phyloP scores from a whole-genome alignment of 345 rosid species.

The Eucalyptus virginea region DNA sequence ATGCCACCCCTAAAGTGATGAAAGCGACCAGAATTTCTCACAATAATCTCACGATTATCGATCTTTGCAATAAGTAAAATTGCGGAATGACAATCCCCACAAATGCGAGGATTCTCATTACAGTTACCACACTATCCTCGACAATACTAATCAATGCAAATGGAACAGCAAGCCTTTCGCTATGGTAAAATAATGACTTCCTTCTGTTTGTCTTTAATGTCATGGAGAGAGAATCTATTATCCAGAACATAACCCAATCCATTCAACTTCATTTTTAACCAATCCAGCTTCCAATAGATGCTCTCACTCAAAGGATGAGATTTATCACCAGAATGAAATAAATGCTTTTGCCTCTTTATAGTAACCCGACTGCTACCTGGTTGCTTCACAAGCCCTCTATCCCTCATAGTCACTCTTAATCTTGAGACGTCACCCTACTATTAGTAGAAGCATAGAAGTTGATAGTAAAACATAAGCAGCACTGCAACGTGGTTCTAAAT shows the following conservation, averaged over 20 bases:
- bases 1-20: background rate
- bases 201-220: background rate
- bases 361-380: constrained; percentile 60
- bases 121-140: too few relatives aligned
- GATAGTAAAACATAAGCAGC: constrained; percentile 56
- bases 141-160: too few relatives aligned
- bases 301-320: constrained; percentile 26
- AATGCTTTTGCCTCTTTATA: constrained; percentile 33
- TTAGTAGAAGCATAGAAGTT: constrained; percentile 60
- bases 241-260: constrained; percentile 55
- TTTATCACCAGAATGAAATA: constrained; percentile 50
- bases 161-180: background rate
- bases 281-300: constrained; percentile 34
- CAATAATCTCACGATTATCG: too few relatives aligned
- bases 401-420: constrained; percentile 52
- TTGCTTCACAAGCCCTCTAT: background rate
- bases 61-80: too few relatives aligned
- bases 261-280: constrained; percentile 48
- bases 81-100: too few relatives aligned
- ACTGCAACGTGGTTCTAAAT: constrained; percentile 42
- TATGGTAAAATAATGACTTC: background rate
- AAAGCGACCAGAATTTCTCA: too few relatives aligned
- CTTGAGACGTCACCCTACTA: constrained; percentile 50
- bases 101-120: too few relatives aligned
- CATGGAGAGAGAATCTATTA: background rate